phyloP scores from a whole-genome alignment of 805 yeast genomes.

The Starmerella stigmatis region DNA sequence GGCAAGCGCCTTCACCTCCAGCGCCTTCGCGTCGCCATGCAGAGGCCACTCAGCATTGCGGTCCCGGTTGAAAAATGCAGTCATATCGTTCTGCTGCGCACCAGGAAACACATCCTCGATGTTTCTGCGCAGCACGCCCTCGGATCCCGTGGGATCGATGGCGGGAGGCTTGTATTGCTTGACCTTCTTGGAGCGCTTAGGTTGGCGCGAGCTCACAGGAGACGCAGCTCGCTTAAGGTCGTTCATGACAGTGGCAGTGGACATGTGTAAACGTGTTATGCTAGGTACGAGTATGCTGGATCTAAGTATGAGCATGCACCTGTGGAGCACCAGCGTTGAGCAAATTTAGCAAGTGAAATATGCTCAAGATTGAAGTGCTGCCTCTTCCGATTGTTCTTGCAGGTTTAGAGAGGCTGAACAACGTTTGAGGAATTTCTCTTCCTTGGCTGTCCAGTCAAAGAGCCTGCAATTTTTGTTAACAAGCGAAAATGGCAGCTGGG shows the following conservation, averaged over 20 bases:
- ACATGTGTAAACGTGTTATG: conserved; percentile 2
- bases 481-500: neutral
- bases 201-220: conserved; percentile 7
- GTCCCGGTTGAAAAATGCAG: conserved; percentile 43
- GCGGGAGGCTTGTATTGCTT: conserved; percentile 49
- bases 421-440: neutral
- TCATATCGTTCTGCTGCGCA: conserved; percentile 46
- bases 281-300: conserved; percentile 4
- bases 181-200: conserved; percentile 8
- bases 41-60: conserved; percentile 35
- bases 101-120: conserved; percentile 45
- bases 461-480: conserved; percentile 5
- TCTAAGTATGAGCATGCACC: conserved; percentile 12
- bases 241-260: neutral
- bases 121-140: conserved; percentile 69
- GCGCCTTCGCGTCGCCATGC: conserved; percentile 51
- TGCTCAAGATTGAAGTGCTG: conserved; percentile 3
- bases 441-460: conserved; percentile 11
- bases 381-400: conserved; percentile 5
- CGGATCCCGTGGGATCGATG: conserved; percentile 65
- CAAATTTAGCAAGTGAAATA: neutral
- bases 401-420: conserved; percentile 3
- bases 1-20: conserved; percentile 46
- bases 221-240: conserved; percentile 4
- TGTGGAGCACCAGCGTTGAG: conserved; percentile 8